Evolutionary conservation across 805 yeast genomes (phyloP).

Genomic region (Kluyveromyces aestuarii): DNA sequence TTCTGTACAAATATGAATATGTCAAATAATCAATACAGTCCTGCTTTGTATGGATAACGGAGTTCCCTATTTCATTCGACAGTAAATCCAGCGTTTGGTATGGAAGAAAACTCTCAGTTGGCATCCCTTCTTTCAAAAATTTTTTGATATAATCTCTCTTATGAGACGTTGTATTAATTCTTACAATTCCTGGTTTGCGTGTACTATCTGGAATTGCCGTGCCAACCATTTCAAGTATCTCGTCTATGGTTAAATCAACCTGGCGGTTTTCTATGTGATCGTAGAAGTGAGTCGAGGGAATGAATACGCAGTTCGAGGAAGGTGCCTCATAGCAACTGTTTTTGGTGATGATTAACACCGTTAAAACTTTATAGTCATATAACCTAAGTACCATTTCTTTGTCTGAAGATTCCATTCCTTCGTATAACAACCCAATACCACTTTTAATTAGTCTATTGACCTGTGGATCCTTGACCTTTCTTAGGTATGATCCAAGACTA

Average conservation of each 20-base stretch:
- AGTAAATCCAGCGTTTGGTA: constrained; percentile 55
- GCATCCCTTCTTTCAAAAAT: constrained; percentile 65
- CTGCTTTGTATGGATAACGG: constrained; percentile 57
- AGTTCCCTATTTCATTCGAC: constrained; percentile 62
- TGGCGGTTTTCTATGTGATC: constrained; percentile 69
- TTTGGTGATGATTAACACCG: constrained; percentile 50
- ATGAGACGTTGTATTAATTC: constrained; percentile 48
- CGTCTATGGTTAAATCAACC: constrained; percentile 57
- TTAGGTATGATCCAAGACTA: constrained; percentile 6
- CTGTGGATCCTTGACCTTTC: constrained; percentile 22
- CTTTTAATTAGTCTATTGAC: constrained; percentile 35
- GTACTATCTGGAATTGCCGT: constrained; percentile 24
- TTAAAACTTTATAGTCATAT: constrained; percentile 40
- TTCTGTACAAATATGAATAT: constrained; percentile 69
- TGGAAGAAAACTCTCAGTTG: constrained; percentile 71
- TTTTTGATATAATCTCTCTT: constrained; percentile 57
- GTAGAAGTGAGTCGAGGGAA: constrained; percentile 61
- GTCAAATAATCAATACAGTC: constrained; percentile 90
- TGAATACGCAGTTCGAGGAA: constrained; percentile 43
- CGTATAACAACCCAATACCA: constrained; percentile 61
- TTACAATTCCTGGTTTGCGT: constrained; percentile 33
- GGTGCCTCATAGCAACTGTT: constrained; percentile 48
- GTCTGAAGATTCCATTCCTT: constrained; percentile 50
- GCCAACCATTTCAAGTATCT: constrained; percentile 58
- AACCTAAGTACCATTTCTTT: constrained; percentile 44